Evolutionary conservation across 2,329 filamentous ascomycete genomes (phyloP).

Genomic region (Cladosporium sp.): DNA sequence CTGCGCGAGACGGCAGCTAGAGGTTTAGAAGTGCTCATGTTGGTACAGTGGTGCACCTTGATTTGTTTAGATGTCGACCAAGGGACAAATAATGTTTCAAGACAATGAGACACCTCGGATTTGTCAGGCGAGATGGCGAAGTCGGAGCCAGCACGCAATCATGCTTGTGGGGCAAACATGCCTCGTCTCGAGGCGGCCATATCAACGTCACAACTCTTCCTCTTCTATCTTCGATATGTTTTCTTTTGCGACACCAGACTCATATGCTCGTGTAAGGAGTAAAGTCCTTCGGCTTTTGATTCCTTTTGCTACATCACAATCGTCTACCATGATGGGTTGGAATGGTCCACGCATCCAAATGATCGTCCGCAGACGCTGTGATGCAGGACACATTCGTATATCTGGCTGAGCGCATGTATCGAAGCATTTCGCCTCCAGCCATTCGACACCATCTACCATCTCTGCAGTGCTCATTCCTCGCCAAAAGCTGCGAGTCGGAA

Average conservation of each 20-base stretch:
- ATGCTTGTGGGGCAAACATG: constrained; percentile 1
- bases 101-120: constrained; percentile 3
- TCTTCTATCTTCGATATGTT: no score
- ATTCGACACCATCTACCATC: background rate
- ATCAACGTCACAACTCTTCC: background rate
- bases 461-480: background rate
- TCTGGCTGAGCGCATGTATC: background rate
- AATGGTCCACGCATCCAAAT: no score
- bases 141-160: constrained; percentile 11
- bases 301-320: background rate
- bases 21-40: constrained; percentile 18
- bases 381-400: no score
- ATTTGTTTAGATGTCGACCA: background rate
- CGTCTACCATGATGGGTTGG: no score
- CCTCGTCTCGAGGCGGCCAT: background rate
- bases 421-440: background rate
- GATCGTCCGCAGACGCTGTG: no score
- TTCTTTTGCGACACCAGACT: no score
- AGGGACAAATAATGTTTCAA: background rate
- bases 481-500: background rate
- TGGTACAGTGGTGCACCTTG: background rate
- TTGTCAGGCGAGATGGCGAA: constrained; percentile 11
- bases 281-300: background rate
- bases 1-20: constrained; percentile 13
- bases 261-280: no score